phyloP scores from a whole-genome alignment of 2,329 filamentous ascomycete species.

The Diaporthe australafricana region DNA sequence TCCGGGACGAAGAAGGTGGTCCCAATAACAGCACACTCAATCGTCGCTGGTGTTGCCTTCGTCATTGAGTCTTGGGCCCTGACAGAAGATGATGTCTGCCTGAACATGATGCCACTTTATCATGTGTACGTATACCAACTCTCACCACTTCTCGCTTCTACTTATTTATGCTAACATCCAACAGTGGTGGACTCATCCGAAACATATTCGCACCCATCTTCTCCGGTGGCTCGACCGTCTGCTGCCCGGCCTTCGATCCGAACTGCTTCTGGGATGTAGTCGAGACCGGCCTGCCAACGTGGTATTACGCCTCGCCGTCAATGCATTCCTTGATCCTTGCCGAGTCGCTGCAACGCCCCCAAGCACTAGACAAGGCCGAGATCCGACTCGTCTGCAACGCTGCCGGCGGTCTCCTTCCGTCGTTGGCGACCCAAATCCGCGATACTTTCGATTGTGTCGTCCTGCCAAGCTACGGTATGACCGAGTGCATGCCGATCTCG shows the following conservation, averaged over 20 bases:
- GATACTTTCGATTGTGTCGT: slow-evolving; percentile 82
- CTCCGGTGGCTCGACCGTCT: slow-evolving; percentile 82
- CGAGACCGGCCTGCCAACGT: slow-evolving; percentile 79
- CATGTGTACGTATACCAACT: slow-evolving; percentile 58
- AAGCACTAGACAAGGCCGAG: slow-evolving; percentile 64
- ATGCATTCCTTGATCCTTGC: slow-evolving; percentile 91
- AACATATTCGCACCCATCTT: slow-evolving; percentile 82
- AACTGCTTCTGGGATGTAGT: slow-evolving; percentile 87
- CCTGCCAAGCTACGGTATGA: slow-evolving; percentile 93
- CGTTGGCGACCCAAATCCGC: slow-evolving; percentile 84
- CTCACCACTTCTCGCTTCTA: accelerated
- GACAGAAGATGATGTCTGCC: slow-evolving; percentile 57
- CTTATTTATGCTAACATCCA: slow-evolving; percentile 57
- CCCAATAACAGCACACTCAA: slow-evolving; percentile 61
- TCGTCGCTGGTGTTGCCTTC: slow-evolving; percentile 62
- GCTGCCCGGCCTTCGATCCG: slow-evolving; percentile 84
- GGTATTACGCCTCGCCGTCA: slow-evolving; percentile 94
- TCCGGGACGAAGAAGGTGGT: slow-evolving; percentile 70
- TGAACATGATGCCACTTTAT: slow-evolving; percentile 71
- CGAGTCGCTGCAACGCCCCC: slow-evolving; percentile 73
- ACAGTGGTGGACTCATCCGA: slow-evolving; percentile 74
- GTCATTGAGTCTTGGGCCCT: slow-evolving; percentile 67
- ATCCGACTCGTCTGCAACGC: slow-evolving; percentile 89
- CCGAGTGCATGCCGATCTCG: slow-evolving; percentile 89
- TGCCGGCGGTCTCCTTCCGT: slow-evolving; percentile 85